Evolutionary conservation across 2,329 filamentous ascomycete genomes (phyloP).

Genomic region (Neonectria faginata): DNA sequence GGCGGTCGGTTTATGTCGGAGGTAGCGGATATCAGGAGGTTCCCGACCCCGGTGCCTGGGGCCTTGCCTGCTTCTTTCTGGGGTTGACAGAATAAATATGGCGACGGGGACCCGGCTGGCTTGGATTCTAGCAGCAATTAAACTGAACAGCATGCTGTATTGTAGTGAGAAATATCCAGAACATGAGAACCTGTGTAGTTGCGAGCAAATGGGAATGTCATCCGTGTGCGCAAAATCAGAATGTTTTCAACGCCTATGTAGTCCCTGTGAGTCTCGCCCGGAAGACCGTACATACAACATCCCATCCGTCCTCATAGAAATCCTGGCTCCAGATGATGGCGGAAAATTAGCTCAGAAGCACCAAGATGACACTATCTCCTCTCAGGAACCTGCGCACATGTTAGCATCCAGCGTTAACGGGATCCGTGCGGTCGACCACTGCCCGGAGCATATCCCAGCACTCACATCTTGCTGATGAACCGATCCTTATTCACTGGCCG

Average conservation of each 20-base stretch:
- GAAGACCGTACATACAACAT: constrained; percentile 47
- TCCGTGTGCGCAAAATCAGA: constrained; percentile 38
- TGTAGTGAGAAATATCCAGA: neutral
- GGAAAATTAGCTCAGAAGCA: constrained; percentile 75
- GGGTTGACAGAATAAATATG: constrained; percentile 67
- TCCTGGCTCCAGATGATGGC: constrained; percentile 33
- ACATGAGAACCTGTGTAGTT: neutral
- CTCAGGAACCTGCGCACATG: constrained; percentile 76
- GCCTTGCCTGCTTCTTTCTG: constrained; percentile 81
- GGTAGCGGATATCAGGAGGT: constrained; percentile 61
- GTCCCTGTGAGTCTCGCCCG: constrained; percentile 48
- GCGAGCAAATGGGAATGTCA: neutral
- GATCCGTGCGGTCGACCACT: neutral
- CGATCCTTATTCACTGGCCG: constrained; percentile 96
- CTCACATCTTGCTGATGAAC: constrained; percentile 96
- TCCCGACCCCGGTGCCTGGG: constrained; percentile 76
- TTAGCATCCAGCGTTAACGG: constrained; percentile 31
- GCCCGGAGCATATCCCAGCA: constrained; percentile 43
- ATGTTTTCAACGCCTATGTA: constrained; percentile 55
- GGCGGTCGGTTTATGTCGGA: constrained; percentile 61
- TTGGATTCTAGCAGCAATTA: neutral
- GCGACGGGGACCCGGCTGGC: constrained; percentile 34
- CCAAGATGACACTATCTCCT: constrained; percentile 89
- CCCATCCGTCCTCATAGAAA: constrained; percentile 42
- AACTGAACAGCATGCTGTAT: neutral